Percentiles rank a stretch among this genome's conserved stretches.
Conservation (phyloP, 306 rosid genomes). For the Aeschynomene evenia region DNA sequence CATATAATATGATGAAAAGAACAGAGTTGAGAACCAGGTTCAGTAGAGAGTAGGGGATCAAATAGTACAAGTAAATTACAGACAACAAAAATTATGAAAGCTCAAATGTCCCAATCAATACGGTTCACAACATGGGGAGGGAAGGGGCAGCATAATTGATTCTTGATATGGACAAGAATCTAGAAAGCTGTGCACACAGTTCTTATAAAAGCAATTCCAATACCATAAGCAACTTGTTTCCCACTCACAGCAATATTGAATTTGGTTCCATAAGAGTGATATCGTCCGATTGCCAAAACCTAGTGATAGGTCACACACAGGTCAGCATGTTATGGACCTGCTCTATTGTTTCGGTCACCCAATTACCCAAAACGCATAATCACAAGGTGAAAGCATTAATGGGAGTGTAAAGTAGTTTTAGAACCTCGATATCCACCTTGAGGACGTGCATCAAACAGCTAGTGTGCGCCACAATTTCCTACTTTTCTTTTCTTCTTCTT, state of each 20-base stretch:
- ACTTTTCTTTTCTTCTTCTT: background rate
- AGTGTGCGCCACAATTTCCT: background rate
- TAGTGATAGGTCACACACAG: background rate
- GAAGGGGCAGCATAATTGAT: background rate
- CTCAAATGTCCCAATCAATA: conserved; percentile 4
- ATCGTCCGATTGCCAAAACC: background rate
- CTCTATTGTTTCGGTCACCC: background rate
- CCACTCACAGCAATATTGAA: background rate
- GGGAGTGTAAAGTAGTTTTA: background rate
- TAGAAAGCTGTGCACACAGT: background rate
- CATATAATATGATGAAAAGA: conserved; percentile 1
- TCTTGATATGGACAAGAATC: conserved; percentile 17
- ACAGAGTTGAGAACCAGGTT: background rate
- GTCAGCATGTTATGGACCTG: conserved; percentile 6
- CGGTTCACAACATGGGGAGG: background rate
- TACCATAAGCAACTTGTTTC: conserved; percentile 18
- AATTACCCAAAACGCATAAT: background rate
- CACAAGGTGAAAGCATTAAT: background rate
- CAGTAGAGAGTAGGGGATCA: background rate
- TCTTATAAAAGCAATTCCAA: background rate
- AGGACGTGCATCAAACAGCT: conserved; percentile 43
- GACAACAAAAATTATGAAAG: background rate
- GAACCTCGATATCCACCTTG: background rate
- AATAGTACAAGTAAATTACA: background rate
- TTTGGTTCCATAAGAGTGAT: background rate